These are phyloP conservation scores for Sphaerobolus stellatus DNA, from an alignment of 1,284 basidiomycete species.

Conservation along the genomic window DNA sequence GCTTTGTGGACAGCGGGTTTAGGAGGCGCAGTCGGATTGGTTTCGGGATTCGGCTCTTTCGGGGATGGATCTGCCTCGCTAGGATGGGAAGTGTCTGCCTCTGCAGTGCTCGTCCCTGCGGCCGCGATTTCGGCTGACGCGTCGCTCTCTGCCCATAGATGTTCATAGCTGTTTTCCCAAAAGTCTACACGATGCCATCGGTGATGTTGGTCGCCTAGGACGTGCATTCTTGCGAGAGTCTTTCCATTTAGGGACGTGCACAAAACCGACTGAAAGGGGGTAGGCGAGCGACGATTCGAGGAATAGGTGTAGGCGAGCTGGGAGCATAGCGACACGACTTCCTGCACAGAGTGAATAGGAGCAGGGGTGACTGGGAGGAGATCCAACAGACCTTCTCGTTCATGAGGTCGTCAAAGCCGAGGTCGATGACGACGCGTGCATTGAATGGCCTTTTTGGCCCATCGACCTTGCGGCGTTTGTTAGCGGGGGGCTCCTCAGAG, in stretches of 20 bases:
- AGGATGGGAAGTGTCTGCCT: too few species aligned
- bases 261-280: slow-evolving; percentile 71
- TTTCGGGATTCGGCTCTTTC: too few species aligned
- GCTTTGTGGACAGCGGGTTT: too few species aligned
- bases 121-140: slow-evolving; percentile 16
- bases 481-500: slow-evolving; percentile 32
- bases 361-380: not conserved
- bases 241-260: slow-evolving; percentile 79
- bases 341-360: slow-evolving; percentile 46
- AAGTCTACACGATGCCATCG: slow-evolving; percentile 84
- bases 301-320: slow-evolving; percentile 91
- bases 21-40: too few species aligned
- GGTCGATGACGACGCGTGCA: slow-evolving; percentile 82
- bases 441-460: slow-evolving; percentile 53
- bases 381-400: slow-evolving; percentile 73
- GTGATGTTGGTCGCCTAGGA: slow-evolving; percentile 66
- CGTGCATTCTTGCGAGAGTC: slow-evolving; percentile 67
- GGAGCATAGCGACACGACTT: slow-evolving; percentile 82
- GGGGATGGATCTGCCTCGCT: too few species aligned
- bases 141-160: slow-evolving; percentile 51
- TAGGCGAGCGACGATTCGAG: slow-evolving; percentile 70
- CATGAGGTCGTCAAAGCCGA: slow-evolving; percentile 96
- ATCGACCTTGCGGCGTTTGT: slow-evolving; percentile 42
- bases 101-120: too few species aligned
- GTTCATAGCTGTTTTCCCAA: slow-evolving; percentile 73